Conservation (phyloP, 2,329 filamentous ascomycete genomes). For the Clonostachys byssicola region DNA sequence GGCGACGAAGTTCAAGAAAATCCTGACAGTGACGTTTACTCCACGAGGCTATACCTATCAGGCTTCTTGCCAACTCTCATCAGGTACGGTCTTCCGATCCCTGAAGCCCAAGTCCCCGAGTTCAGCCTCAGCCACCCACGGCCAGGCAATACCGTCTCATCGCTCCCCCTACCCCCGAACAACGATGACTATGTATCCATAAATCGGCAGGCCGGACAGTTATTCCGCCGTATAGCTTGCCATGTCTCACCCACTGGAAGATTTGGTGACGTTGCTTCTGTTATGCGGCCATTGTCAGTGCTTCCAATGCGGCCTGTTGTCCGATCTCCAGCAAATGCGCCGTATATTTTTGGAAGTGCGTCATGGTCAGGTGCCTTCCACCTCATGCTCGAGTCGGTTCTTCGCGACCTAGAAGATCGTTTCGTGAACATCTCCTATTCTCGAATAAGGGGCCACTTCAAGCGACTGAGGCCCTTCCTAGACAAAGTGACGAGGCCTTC, state of each 20-base stretch:
- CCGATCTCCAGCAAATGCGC: no score
- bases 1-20: no score
- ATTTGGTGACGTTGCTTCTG: slow-evolving; percentile 35
- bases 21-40: no score
- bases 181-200: slow-evolving; percentile 25
- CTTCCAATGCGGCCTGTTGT: no score
- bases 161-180: slow-evolving; percentile 24
- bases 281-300: slow-evolving; percentile 1
- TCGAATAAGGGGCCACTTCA: slow-evolving; percentile 46
- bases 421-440: slow-evolving; percentile 54
- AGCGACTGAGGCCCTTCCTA: slow-evolving; percentile 41
- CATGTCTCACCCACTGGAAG: slow-evolving; percentile 37
- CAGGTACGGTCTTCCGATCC: no score
- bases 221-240: slow-evolving; percentile 37
- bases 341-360: no score
- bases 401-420: slow-evolving; percentile 59
- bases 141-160: slow-evolving; percentile 29
- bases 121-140: slow-evolving; percentile 26
- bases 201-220: slow-evolving; percentile 40
- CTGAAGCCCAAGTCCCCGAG: no score
- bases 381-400: slow-evolving; percentile 46
- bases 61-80: no score
- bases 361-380: slow-evolving; percentile 54
- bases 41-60: no score
- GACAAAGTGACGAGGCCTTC: slow-evolving; percentile 46